Evolutionary conservation across 345 rosid genomes (phyloP).

Genomic region (Linum usitatissimum): DNA sequence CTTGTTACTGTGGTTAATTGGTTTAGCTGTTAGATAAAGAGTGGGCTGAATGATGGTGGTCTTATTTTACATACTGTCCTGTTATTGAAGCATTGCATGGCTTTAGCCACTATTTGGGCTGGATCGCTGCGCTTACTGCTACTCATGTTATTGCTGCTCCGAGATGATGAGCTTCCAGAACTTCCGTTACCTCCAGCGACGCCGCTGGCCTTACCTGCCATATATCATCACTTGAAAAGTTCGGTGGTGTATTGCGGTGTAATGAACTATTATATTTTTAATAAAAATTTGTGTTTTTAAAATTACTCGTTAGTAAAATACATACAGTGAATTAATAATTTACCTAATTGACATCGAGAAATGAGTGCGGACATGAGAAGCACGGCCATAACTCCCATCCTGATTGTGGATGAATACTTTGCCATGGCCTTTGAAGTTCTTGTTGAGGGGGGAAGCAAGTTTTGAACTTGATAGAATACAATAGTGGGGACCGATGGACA

Average conservation of each 20-base stretch:
- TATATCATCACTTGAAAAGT: conserved; percentile 11
- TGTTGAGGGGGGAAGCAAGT: conserved; percentile 5
- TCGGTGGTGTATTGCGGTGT: conserved; percentile 3
- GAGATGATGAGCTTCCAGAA: neutral
- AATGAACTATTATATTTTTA: too few relatives aligned
- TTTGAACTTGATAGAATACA: conserved; percentile 11
- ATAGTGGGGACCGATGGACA: too few relatives aligned
- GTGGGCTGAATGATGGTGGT: neutral
- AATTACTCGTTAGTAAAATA: too few relatives aligned
- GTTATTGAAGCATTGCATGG: conserved; percentile 64
- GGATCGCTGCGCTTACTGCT: conserved; percentile 19
- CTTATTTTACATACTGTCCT: conserved; percentile 34
- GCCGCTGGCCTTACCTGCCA: conserved; percentile 34
- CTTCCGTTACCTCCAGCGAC: conserved; percentile 7
- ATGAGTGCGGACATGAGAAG: conserved; percentile 20
- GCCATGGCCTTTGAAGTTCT: conserved; percentile 34
- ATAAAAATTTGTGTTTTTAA: too few relatives aligned
- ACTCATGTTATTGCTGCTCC: neutral
- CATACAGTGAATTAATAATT: too few relatives aligned
- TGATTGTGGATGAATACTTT: conserved; percentile 6
- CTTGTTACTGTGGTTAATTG: too few relatives aligned
- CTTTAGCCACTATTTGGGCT: conserved; percentile 51
- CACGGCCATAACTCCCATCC: conserved; percentile 22
- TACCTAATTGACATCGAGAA: conserved; percentile 30
- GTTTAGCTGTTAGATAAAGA: too few relatives aligned